Evolutionary conservation across 2,329 filamentous ascomycete species (phyloP), one percentile per base, ranked within the genome.

Genomic region (Botrytis fragariae): DNA sequence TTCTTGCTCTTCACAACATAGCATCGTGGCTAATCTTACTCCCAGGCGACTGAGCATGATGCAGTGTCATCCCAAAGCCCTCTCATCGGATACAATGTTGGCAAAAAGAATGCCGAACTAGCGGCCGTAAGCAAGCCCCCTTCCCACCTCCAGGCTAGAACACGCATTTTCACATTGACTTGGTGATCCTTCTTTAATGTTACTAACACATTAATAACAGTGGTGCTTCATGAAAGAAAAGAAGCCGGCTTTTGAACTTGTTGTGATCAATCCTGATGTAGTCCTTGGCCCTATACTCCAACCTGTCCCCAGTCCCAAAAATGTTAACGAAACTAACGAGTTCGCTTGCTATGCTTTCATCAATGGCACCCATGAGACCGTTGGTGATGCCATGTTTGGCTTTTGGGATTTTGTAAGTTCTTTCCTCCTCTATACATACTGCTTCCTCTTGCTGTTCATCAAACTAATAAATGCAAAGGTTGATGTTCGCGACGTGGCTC

Each of bases 271-370:
- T 78, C 87, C 87, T 74, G 89, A 89, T 0, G 84, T 87, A 75
- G 87, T 90, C 0, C 86, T 90, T 72, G 90, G 90, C 0, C 89
- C 90, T 0, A 82, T 91, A 9, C 85, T 88, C 69, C 86, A 91
- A 76, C 88, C 89, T 74, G 84, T 93, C 5, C 85, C 88, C 74
- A 86, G 84, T 35, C 84, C 92, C 0, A 86, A 88, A 29, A 83
- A 83, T 4, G 83, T 94, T 75, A 94, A 94, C 82, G 92, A 90
- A 1, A 92, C 90, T 16, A 93, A 93, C 80, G 81, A 82, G 77
- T 72, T 72, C 57, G 83, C 85, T n/a, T 79, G 88, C 71, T 86
- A 86, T n/a, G 81, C 83, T 48, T 80, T 87, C 39, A 79, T 89
- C n/a, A 80, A 80, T 32, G 88, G 88, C 64, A 82, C 82, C 71